Evolutionary conservation across 495 filamentous ascomycete species (phyloP), one percentile per base, ranked within the genome.

Genomic region (Amphirosellinia nigrospora): DNA sequence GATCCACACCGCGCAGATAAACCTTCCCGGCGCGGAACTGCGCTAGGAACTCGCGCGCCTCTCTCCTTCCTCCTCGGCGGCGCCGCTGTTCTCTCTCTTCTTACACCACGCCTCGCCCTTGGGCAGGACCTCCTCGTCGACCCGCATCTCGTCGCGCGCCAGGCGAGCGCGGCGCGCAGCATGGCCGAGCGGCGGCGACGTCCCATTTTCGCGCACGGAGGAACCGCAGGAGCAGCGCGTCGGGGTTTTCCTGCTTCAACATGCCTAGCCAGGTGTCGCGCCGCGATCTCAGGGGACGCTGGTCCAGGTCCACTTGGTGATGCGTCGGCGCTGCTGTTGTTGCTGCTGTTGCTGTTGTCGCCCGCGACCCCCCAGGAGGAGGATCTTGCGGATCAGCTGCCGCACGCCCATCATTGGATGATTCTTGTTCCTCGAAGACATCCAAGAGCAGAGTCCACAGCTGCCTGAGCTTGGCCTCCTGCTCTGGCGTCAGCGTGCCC

Each of bases 131-230:
- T 58, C 50, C 23, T 59, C 50, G 52, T 68, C 65, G 0, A 68
- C 52, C 1, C 39, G 50, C 52, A 26, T 23, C 52, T 59, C 65
- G 26, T 61, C 13, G 2, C 26, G n/a, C 55, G 66, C 56, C 66
- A 69, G 21, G 13, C 9, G 23, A 68, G 36, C 21, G 65, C 65
- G 52, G 32, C 10, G 26, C 26, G 10, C 5, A 68, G 53, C 66
- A 69, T 69, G 16, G 16, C 5, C 4, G 16, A 48, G 21, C 0
- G 95, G 90, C 80, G 16, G 89, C 83, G 46, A 97, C 94, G n/a
- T 93, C 96, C 83, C 92, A 98, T 78, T 97, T 98, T 34, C 95
- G 86, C 13, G 97, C 95, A 0, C 95, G 87, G 26, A 97, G 82
- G 93, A 95, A 98, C 41, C 95, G 88, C 0, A 94, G 88, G 9